Evolutionary conservation across 202 grass and related monocot genomes (phyloP).

Genomic region (Elaeis oleifera): DNA sequence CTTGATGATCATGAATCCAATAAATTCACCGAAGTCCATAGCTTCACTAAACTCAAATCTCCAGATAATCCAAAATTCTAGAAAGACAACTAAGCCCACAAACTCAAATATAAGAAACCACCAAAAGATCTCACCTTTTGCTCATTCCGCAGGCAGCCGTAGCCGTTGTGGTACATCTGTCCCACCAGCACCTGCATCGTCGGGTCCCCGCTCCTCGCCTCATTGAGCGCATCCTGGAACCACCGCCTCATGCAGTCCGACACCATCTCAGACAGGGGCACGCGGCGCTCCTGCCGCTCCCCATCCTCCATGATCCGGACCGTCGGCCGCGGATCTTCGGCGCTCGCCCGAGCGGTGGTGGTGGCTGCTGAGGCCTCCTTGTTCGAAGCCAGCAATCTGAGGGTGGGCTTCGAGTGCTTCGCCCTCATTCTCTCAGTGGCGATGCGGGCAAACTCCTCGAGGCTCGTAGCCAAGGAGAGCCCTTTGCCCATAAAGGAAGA

Average conservation of each 20-base stretch:
- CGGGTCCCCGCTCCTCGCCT: constrained; percentile 42
- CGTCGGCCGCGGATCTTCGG: constrained; percentile 19
- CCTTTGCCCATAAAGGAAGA: constrained; percentile 26
- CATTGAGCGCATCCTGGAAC: constrained; percentile 72
- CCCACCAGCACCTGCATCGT: constrained; percentile 65
- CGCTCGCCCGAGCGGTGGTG: constrained; percentile 18
- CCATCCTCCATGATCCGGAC: background rate
- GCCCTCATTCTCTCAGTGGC: constrained; percentile 5
- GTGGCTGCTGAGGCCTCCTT: background rate
- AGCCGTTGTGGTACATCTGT: constrained; percentile 78
- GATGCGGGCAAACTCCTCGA: constrained; percentile 17
- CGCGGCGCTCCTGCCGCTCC: constrained; percentile 17
- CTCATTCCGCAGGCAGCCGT: constrained; percentile 52
- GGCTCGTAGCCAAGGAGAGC: constrained; percentile 9
- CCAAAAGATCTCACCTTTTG: constrained; percentile 32
- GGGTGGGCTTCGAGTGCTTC: constrained; percentile 13
- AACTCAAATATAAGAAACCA: background rate
- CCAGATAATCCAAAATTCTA: background rate
- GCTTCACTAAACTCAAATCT: background rate
- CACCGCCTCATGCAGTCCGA: constrained; percentile 62
- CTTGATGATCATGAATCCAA: constrained; percentile 3
- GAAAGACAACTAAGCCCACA: background rate
- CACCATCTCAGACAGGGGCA: constrained; percentile 50
- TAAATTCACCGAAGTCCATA: background rate
- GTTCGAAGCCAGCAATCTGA: background rate